A percentile compares a stretch with the other conserved stretches of the same genome.
These are phyloP conservation scores for Viola pubescens DNA, from an alignment of 441 rosid species.

Conservation along the genomic window DNA sequence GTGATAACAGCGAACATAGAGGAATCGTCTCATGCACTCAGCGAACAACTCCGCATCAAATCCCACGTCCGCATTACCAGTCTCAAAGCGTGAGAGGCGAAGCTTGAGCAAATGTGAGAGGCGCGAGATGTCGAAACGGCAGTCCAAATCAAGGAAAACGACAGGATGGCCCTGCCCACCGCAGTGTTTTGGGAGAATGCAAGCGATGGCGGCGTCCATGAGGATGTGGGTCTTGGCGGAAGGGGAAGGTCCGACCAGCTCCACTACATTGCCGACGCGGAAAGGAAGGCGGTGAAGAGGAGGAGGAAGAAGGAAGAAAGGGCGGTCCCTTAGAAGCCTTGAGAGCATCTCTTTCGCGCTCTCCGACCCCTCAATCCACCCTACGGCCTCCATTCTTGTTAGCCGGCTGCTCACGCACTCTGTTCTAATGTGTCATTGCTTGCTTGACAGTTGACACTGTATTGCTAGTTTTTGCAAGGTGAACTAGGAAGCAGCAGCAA, in stretches of 20 bases:
- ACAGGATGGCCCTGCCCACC: conserved; percentile 61
- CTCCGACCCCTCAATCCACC: conserved; percentile 63
- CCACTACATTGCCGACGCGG: conserved; percentile 67
- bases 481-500: too few species aligned
- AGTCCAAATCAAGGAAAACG: conserved; percentile 68
- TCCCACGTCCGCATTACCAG: conserved; percentile 8
- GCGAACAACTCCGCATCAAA: conserved; percentile 41
- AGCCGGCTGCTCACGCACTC: too few species aligned
- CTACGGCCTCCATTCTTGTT: conserved; percentile 12
- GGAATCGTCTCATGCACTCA: conserved; percentile 55
- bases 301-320: conserved; percentile 39
- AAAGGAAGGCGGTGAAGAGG: conserved; percentile 62
- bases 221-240: conserved; percentile 71
- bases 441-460: too few species aligned
- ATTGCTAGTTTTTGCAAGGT: too few species aligned
- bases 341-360: conserved; percentile 56
- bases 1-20: conserved; percentile 63
- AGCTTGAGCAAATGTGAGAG: conserved; percentile 49
- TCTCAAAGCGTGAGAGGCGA: conserved; percentile 36
- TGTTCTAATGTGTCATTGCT: too few species aligned
- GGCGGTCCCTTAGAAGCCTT: conserved; percentile 42
- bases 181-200: conserved; percentile 61
- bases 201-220: conserved; percentile 55
- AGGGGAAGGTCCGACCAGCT: conserved; percentile 66
- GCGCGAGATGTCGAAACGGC: conserved; percentile 56